Conservation (phyloP, 2,329 filamentous ascomycete species). For the Metarhizium brunneum region DNA sequence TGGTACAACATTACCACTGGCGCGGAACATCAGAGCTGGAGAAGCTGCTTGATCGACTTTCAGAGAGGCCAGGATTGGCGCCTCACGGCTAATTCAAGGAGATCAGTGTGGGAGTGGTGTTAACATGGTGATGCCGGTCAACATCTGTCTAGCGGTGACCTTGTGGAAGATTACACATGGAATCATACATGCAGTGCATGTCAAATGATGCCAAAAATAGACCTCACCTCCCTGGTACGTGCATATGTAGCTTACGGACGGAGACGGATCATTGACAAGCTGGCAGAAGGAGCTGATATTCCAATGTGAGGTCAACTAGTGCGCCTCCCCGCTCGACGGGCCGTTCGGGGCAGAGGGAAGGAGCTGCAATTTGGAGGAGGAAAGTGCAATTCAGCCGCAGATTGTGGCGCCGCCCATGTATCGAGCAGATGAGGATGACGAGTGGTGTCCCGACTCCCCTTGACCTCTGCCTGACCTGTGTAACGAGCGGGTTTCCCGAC, state of each 20-base stretch:
- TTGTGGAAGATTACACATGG: too few relatives aligned
- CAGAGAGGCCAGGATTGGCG: too few relatives aligned
- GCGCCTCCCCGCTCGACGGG: neutral
- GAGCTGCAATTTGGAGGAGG: neutral
- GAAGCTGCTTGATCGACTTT: too few relatives aligned
- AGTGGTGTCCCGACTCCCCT: neutral
- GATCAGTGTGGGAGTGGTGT: too few relatives aligned
- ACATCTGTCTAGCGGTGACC: too few relatives aligned
- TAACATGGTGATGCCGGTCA: too few relatives aligned
- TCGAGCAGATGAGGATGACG: neutral
- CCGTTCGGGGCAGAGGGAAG: too few relatives aligned
- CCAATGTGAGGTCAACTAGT: neutral
- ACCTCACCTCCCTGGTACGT: neutral
- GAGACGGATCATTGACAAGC: neutral
- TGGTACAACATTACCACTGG: too few relatives aligned
- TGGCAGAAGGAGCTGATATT: neutral
- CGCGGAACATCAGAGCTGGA: too few relatives aligned
- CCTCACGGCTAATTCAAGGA: too few relatives aligned
- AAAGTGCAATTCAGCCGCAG: conserved; percentile 2
- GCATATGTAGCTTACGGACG: too few relatives aligned
- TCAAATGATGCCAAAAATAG: neutral
- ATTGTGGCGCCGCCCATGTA: conserved; percentile 1
- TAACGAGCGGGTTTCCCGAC: neutral
- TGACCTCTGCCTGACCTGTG: neutral
- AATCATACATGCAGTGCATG: too few relatives aligned